phyloP scores from a whole-genome alignment of 352 stramenopile genomes.

The Aphanomyces astaci region DNA sequence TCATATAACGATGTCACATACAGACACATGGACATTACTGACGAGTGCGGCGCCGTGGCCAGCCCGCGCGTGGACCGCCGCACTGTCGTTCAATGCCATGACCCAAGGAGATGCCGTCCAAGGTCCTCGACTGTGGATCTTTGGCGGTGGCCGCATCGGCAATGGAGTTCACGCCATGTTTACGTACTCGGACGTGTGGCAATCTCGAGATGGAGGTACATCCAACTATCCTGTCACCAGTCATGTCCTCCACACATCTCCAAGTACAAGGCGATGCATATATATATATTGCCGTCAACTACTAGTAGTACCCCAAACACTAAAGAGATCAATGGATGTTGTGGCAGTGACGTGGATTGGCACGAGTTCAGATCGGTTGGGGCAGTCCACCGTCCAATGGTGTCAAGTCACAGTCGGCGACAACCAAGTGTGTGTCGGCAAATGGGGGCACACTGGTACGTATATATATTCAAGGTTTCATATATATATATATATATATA shows the following conservation, averaged over 20 bases:
- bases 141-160: slow-evolving; percentile 67
- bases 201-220: slow-evolving; percentile 43
- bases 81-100: slow-evolving; percentile 67
- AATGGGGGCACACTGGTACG: slow-evolving; percentile 53
- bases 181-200: slow-evolving; percentile 66
- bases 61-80: slow-evolving; percentile 57
- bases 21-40: slow-evolving; percentile 36
- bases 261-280: too few relatives aligned
- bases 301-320: too few relatives aligned
- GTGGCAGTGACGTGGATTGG: slow-evolving; percentile 29
- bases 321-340: neutral
- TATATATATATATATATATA: too few relatives aligned
- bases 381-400: slow-evolving; percentile 67
- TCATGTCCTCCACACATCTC: too few relatives aligned
- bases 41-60: slow-evolving; percentile 43
- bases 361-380: slow-evolving; percentile 55
- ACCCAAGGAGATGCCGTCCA: slow-evolving; percentile 50
- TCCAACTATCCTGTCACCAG: neutral
- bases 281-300: too few relatives aligned
- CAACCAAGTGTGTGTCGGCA: slow-evolving; percentile 51
- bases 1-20: slow-evolving; percentile 14
- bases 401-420: slow-evolving; percentile 46
- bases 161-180: slow-evolving; percentile 64
- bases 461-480: too few relatives aligned
- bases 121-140: slow-evolving; percentile 58